Evolutionary conservation across 139 green algal species (phyloP), one percentile per base, ranked within the genome.

Genomic region (Chlorella sorokiniana): DNA sequence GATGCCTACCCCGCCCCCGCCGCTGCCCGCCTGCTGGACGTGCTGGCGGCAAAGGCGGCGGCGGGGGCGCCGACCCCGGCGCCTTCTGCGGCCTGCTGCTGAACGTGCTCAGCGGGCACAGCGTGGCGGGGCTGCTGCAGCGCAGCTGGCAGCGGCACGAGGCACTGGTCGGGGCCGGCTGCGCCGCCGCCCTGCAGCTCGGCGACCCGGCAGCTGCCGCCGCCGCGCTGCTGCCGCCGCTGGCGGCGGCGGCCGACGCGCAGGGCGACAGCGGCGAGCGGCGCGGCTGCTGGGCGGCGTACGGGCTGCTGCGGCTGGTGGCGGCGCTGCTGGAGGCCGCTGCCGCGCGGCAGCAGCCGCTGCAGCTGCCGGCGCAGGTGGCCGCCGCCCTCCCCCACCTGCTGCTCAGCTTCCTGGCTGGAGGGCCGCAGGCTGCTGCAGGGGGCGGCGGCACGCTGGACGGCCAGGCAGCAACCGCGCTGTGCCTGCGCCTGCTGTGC

Each of bases 1-100:
- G 51, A 62, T 1, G 44, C 65, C 22, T 89, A 69, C 48, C 71
- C 82, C 10, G 22, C 48, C 0, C 1, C 52, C 31, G 52, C 81
- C 14, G 72, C 65, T 2, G 27, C n/a, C 18, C 40, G 83, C 3
- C 62, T 85, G 45, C 33, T 87, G 4, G 56, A 42, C 0, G 71
- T 69, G 40, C 51, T 74, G 8, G 64, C 52, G 0, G 23, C 38
- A n/a, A 65, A 63, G 48, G 72, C 72, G 14, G 42, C 42, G n/a
- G 56, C 68, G 1, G 78, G 68, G 2, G 78, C 40, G 71, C 54
- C 31, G 68, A 81, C 18, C 42, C 78, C 2, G 54, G 54, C 7
- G 48, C 45, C 4, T 76, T 81, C n/a, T 44, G 48, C 3, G 70
- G 83, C 61, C 63, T 87, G 51, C 64, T 87, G 64, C 56, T 85